Base-by-base conservation (phyloP, 805 yeast species). In the Metschnikowia henanensis region DNA sequence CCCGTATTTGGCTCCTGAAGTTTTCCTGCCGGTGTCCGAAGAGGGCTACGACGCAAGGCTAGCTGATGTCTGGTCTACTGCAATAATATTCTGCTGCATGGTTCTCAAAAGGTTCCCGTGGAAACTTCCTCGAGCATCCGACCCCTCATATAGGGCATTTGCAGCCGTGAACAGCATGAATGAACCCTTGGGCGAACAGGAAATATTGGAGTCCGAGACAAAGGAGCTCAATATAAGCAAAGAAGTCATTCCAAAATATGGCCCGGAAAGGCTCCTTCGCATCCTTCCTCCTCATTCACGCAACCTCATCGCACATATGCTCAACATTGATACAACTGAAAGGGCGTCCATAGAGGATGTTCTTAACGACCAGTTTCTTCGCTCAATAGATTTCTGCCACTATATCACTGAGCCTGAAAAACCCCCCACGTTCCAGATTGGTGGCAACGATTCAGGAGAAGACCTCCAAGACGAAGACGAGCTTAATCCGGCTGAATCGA, bases 1-100 rank as follows among this genome's bases (percentile, higher is more conserved):
- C 64, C 98, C 99, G 2, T 92, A 92, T 59, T 68, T 92, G 49
- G 94, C 97, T 0, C 98, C 98, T 0, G 99, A 92, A 62, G 91
- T 92, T 33, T 74, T 92, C 43, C 61, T 58, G 40, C 65, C 64
- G 4, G 37, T 21, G 13, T 41, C 57, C 18, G 60, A 58, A 20
- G 47, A 52, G 18, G 75, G 74, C 2, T 92, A 92, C 62, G 97
- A 92, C 62, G 94, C 97, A 16, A 78, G 94, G 39, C 82, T 84
- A 5, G 88, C 83, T 2, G 99, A 92, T 61, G 79, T 91, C 18
- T 92, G 99, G 99, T 87, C 96, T 1, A 71, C 88, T 41, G 98
- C 96, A 0, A 87, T 92, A 22, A 88, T 94, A 41, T 92, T 77
- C 60, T 89, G 96, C 62, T 91, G 98, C 66, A 87, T 90, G 91